Percentiles rank a stretch among this genome's conserved stretches.
phyloP scores from a whole-genome alignment of 1,284 basidiomycete genomes.

The Apiotrichum laibachii region DNA sequence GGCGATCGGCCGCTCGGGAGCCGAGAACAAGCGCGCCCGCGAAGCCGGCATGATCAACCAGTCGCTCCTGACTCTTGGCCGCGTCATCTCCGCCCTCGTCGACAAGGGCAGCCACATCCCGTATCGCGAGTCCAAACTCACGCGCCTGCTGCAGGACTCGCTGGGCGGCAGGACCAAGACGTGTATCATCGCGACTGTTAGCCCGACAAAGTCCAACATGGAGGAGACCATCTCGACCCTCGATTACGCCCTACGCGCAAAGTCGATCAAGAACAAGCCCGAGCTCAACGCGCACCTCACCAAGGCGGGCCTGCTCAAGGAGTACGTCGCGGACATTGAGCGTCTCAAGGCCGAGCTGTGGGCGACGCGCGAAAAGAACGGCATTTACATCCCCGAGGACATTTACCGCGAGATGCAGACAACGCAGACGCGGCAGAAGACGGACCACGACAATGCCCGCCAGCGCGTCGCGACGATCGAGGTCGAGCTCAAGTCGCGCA shows the following conservation, averaged over 20 bases:
- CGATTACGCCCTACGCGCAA: conserved; percentile 94
- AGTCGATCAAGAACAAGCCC: conserved; percentile 92
- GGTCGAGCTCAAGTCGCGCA: conserved; percentile 70
- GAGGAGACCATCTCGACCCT: conserved; percentile 98
- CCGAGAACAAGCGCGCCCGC: conserved; percentile 88
- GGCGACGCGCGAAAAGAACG: conserved; percentile 89
- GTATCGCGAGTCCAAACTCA: conserved; percentile 86
- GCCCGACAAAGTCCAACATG: conserved; percentile 84
- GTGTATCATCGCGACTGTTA: conserved; percentile 94
- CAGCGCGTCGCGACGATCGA: conserved; percentile 79
- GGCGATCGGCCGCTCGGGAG: conserved; percentile 93
- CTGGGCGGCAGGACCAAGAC: conserved; percentile 98
- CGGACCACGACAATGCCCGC: conserved; percentile 74
- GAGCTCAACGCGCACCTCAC: conserved; percentile 94
- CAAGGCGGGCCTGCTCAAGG: conserved; percentile 85
- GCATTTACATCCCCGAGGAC: conserved; percentile 86
- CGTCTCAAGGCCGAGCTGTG: conserved; percentile 82
- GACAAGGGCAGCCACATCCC: conserved; percentile 89
- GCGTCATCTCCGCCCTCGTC: conserved; percentile 95
- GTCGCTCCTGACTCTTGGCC: conserved; percentile 88
- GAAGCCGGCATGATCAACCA: conserved; percentile 99
- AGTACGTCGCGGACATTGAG: conserved; percentile 94
- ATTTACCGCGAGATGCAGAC: conserved; percentile 78
- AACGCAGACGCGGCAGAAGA: conserved; percentile 70
- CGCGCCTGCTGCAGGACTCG: conserved; percentile 95